Percentiles rank a stretch among this genome's conserved stretches.
phyloP scores from a whole-genome alignment of 768 basidiomycete species.

The Galerina sulciceps region DNA sequence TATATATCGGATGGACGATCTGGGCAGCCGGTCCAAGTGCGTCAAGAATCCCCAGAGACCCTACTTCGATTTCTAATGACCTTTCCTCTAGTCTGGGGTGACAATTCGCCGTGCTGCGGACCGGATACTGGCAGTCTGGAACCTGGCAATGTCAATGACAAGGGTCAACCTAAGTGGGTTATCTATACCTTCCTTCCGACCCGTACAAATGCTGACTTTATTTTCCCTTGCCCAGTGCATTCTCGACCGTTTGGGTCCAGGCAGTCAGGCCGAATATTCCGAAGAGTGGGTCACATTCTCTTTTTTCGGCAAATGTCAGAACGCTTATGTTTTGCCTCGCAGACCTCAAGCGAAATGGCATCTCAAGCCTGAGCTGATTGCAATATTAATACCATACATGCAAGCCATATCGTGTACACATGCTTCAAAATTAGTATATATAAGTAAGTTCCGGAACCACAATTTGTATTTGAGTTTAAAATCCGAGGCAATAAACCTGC shows the following conservation, averaged over 20 bases:
- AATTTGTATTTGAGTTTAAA: no score
- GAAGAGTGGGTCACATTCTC: conserved; percentile 10
- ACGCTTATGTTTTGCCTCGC: not conserved
- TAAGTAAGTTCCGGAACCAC: no score
- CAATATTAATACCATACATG: no score
- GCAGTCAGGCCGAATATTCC: conserved; percentile 44
- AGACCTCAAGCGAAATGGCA: conserved; percentile 24
- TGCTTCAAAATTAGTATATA: no score
- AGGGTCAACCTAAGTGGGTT: conserved; percentile 41
- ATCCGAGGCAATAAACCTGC: no score
- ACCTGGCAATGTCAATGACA: conserved; percentile 40
- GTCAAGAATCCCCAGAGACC: conserved; percentile 9
- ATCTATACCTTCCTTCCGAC: not conserved
- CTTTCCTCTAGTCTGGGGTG: conserved; percentile 43
- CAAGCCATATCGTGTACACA: no score
- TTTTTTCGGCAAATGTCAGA: not conserved
- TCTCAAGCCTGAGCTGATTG: conserved; percentile 18
- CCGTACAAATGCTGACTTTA: not conserved
- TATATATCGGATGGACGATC: conserved; percentile 50
- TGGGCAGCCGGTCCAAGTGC: conserved; percentile 53
- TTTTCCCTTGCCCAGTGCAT: conserved; percentile 28
- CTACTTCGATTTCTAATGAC: not conserved
- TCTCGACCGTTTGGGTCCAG: conserved; percentile 39
- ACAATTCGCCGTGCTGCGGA: conserved; percentile 45
- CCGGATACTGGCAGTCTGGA: conserved; percentile 47